Base-by-base conservation (phyloP, 2,329 filamentous ascomycete genomes). In the Venturia carpophila region DNA sequence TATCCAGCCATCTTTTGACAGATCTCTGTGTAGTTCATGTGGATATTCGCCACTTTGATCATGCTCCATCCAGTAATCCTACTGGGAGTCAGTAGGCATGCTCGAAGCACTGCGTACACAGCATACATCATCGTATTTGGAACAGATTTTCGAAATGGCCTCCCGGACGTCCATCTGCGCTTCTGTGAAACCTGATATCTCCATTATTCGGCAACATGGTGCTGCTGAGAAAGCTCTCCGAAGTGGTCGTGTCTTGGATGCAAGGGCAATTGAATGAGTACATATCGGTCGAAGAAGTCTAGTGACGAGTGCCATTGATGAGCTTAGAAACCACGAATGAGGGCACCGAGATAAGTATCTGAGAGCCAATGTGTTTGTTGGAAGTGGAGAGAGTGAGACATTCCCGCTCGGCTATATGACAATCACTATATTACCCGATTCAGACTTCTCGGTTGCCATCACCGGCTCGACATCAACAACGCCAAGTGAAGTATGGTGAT, bases 1-100 rank as follows among this genome's bases (percentile, higher is more conserved):
- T 49, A 94, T 82, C 89, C 89, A 94, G 7, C 91, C 90, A 68
- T 87, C 88, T 65, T 84, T 83, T 9, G 90, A 87, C 10, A 94
- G 75, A 0, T 88, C 88, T 0, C 87, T 83, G 73, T 94, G 90
- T 49, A 95, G 86, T 43, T 91, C 89, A 62, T 84, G 82, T 0
- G 90, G 91, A 73, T 93, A 89, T 66, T 84, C 79, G 68, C 86
- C 87, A 5, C 80, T 81, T 68, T 90, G 83, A 72, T 94, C 90
- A 68, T 80, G 87, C 64, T 88, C 83, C 69, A 86, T 86, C 90
- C 89, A 93, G 75, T 92, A 93, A 13, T 84, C 82, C 68, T 75
- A 52, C 56, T 13, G 7, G 7, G 17, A 41, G 45, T 65, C 49
- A 70, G 60, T 19, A 61, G 47, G 63, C 30, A 47, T 42, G 66